These are phyloP conservation scores for Maudiozyma pseudohumilis DNA, from an alignment of 805 yeast genomes.

Conservation along the genomic window DNA sequence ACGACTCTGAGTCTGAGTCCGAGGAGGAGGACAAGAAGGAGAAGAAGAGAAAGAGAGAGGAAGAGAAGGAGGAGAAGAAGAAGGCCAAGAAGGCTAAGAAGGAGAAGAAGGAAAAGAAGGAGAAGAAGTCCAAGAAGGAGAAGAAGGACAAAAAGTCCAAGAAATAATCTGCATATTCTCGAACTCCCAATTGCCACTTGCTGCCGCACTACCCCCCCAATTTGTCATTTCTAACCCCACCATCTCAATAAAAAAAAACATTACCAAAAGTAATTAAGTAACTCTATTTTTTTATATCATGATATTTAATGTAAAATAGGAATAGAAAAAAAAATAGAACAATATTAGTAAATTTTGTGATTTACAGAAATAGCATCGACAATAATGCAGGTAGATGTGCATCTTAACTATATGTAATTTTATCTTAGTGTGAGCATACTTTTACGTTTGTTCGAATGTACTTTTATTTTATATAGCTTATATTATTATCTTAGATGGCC, in stretches of 20 bases:
- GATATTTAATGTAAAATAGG: conserved; percentile 23
- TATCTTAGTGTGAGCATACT: not conserved
- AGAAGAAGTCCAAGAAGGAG: conserved; percentile 18
- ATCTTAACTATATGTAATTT: not conserved
- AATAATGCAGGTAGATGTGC: not conserved
- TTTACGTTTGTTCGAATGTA: not conserved
- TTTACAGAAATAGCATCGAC: not conserved
- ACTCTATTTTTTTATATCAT: conserved; percentile 29
- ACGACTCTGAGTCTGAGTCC: conserved; percentile 32
- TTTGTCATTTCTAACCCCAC: not conserved
- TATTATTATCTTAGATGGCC: not conserved
- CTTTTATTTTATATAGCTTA: not conserved
- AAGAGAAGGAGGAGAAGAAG: conserved; percentile 29
- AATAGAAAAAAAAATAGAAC: conserved; percentile 17
- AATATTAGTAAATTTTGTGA: conserved; percentile 18
- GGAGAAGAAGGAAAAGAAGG: conserved; percentile 30
- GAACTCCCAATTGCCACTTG: conserved; percentile 14
- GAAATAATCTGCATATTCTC: conserved; percentile 16
- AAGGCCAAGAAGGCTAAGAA: conserved; percentile 27
- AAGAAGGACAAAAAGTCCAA: conserved; percentile 27
- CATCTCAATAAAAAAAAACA: too few species aligned
- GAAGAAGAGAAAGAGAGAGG: conserved; percentile 29
- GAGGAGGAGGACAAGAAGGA: conserved; percentile 29
- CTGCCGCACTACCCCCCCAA: conserved; percentile 8
- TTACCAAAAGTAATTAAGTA: too few species aligned